Evolutionary conservation across 257 asterid genomes (phyloP).

Genomic region (Solanum pimpinellifolium): DNA sequence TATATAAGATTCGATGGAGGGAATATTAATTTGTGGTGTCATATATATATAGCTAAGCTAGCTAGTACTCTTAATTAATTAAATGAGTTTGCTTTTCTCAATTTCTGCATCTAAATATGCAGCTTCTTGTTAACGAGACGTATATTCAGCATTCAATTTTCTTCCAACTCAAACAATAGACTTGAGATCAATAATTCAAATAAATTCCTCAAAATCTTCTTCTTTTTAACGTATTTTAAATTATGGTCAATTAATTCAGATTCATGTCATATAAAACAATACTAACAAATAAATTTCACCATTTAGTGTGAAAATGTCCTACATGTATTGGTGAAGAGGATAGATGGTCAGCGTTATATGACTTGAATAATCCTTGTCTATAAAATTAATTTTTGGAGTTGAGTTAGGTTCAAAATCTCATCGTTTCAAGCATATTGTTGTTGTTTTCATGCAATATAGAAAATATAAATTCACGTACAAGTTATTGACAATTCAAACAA

Average conservation of each 20-base stretch:
- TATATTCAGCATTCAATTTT: not conserved
- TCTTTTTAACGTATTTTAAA: not conserved
- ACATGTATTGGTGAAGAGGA: not conserved
- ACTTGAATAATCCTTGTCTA: accelerated
- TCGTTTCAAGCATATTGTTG: not conserved
- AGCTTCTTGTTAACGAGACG: not conserved
- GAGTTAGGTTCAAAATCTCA: not conserved
- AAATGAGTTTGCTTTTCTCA: not conserved
- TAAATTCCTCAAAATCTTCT: not conserved
- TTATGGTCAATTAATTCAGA: not conserved
- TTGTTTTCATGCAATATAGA: not conserved
- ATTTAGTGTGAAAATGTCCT: not conserved
- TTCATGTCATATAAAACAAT: too few species aligned
- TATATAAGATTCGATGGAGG: too few species aligned
- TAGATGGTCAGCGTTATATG: not conserved
- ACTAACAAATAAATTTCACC: not conserved
- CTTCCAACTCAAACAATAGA: not conserved
- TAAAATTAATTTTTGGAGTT: not conserved
- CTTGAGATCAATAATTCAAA: not conserved
- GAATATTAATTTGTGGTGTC: not conserved
- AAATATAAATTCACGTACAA: not conserved
- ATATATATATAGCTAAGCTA: not conserved
- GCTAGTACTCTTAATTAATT: not conserved
- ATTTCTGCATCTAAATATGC: not conserved
- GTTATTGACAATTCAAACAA: not conserved